Evolutionary conservation across 2,329 filamentous ascomycete species (phyloP), one percentile per base, ranked within the genome.

Genomic region (Cladosporium sphaerospermum): DNA sequence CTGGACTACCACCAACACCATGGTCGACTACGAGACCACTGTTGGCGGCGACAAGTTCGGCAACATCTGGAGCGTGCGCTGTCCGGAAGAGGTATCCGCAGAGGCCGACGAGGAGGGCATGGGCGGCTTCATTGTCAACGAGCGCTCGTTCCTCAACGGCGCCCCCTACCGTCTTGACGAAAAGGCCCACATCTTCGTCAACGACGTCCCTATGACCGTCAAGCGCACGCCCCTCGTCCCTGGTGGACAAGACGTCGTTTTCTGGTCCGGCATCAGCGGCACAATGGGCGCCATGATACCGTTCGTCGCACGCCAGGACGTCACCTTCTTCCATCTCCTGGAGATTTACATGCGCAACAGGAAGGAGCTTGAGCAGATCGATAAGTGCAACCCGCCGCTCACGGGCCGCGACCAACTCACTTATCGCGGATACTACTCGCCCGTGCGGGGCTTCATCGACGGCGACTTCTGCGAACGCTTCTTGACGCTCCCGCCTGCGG

Each of bases 21-120:
- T 99, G 89, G 85, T 97, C 2, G 93, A 99, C 71, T 99, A 99
- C 70, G 93, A 99, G 68, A 95, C 93, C 1, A 84, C 88, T 19
- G 91, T 90, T 2, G 93, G 92, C 34, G 92, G 92, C 34, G 93
- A 99, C 74, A 97, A 96, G 67, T 99, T 99, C 60, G 95, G 93
- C 56, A 99, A 99, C 64, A 73, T 99, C 13, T 99, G 90, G 85
- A 81, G 99, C 42, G 78, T 99, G 31, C 86, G 93, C 45, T 93
- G 88, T 64, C 90, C 92, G 0, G 77, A 84, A 56, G 93, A 95
- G 68, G 84, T 86, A 7, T 95, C 89, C 36, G 85, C 90, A 59
- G 89, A 95, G 67, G 87, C 90, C 0, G 93, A 99, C 63, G 93
- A 96, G 69, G 89, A 95, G 56, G 89, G 89, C 44, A 88, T 89